Evolutionary conservation across 2,329 filamentous ascomycete species (phyloP).

Genomic region (Penicillium sp.): DNA sequence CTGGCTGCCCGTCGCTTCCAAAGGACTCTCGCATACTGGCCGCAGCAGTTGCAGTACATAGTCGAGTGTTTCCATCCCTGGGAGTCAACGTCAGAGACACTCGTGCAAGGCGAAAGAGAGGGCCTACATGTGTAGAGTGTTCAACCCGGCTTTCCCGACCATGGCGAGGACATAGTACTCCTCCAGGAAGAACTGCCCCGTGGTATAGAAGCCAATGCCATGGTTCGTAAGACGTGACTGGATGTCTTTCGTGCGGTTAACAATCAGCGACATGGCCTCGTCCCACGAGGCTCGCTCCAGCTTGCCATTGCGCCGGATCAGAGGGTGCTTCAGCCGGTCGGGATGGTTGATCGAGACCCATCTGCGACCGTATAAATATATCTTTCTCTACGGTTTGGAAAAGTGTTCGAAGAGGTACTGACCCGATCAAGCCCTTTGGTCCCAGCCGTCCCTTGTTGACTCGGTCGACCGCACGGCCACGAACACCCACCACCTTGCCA

Average conservation of each 20-base stretch:
- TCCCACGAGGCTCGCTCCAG: conserved; percentile 44
- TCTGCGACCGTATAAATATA: conserved; percentile 18
- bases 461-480: conserved; percentile 37
- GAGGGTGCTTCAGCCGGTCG: conserved; percentile 39
- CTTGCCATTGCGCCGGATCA: conserved; percentile 41
- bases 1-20: conserved; percentile 45
- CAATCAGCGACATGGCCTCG: conserved; percentile 44
- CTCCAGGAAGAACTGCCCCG: conserved; percentile 45
- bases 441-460: conserved; percentile 44
- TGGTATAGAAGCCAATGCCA: conserved; percentile 47
- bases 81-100: too few relatives aligned
- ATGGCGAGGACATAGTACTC: conserved; percentile 48
- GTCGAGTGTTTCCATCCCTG: conserved; percentile 47
- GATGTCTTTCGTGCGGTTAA: conserved; percentile 36
- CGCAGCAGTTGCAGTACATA: conserved; percentile 47
- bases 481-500: conserved; percentile 44
- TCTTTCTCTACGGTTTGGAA: not conserved
- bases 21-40: conserved; percentile 47
- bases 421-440: conserved; percentile 43
- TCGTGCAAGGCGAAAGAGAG: too few relatives aligned
- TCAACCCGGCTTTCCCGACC: conserved; percentile 44
- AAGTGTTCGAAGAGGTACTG: not conserved
- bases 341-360: conserved; percentile 34
- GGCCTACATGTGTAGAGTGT: conserved; percentile 43
- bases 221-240: conserved; percentile 39